A percentile compares a stretch with the other conserved stretches of the same genome.
These are phyloP conservation scores for Colletotrichum costaricense DNA, from an alignment of 2,329 filamentous ascomycete genomes.

Conservation along the genomic window DNA sequence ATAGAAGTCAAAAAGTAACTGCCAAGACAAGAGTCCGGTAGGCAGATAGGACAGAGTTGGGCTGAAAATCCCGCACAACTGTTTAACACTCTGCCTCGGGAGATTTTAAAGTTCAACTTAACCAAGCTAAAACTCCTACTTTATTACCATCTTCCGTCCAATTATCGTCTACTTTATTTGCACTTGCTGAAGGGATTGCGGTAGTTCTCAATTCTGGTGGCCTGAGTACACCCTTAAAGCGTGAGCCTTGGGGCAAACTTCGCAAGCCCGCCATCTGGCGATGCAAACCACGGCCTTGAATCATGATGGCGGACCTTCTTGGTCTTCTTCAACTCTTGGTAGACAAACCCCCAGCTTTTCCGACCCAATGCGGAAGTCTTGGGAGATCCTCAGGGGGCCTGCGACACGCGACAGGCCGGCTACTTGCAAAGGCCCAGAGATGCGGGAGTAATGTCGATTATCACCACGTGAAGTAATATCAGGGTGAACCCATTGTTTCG, in stretches of 20 bases:
- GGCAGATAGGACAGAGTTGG: neutral
- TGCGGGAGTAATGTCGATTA: neutral
- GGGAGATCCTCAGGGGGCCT: neutral
- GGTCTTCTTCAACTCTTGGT: neutral
- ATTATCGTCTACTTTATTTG: neutral
- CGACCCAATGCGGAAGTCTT: neutral
- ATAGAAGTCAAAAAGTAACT: no score
- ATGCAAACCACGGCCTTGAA: neutral
- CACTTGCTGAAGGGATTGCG: neutral
- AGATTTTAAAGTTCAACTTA: neutral
- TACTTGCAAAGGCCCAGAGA: neutral
- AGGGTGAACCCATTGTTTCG: conserved; percentile 15
- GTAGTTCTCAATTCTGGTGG: neutral
- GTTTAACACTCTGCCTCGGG: neutral
- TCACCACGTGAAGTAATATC: neutral
- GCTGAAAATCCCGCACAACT: neutral
- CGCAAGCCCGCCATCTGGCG: neutral
- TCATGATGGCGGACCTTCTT: neutral
- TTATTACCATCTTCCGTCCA: neutral
- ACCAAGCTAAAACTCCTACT: neutral
- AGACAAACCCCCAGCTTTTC: neutral
- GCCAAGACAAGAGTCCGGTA: neutral
- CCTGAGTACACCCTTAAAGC: neutral
- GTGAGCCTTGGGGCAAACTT: neutral
- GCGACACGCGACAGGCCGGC: neutral